phyloP scores from a whole-genome alignment of 2,329 filamentous ascomycete genomes.

The Ophiostoma sp. region DNA sequence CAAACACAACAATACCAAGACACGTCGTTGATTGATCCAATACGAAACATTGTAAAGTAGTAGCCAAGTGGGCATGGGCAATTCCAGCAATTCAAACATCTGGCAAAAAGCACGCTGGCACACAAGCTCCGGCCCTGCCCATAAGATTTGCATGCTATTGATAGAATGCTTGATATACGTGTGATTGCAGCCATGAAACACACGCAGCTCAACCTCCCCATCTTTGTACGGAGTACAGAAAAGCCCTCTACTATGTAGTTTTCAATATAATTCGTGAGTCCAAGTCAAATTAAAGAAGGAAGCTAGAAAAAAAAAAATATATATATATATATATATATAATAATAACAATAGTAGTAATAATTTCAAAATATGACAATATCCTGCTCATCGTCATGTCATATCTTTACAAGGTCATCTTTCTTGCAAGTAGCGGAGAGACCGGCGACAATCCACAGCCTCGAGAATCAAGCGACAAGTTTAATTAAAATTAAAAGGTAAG shows the following conservation, averaged over 20 bases:
- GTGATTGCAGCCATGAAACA: neutral
- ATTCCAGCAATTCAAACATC: conserved; percentile 3
- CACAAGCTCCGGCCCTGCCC: conserved; percentile 8
- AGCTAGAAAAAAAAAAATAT: neutral
- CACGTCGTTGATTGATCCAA: neutral
- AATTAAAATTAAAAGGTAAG: neutral
- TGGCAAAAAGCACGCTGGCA: no score
- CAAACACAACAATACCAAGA: neutral
- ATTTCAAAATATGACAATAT: neutral
- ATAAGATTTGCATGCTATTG: conserved; percentile 12
- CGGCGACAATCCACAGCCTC: conserved; percentile 13
- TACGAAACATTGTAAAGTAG: neutral
- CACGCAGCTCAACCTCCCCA: neutral
- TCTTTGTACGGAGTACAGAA: no score
- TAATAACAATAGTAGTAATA: no score
- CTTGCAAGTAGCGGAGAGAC: conserved; percentile 1
- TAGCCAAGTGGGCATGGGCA: neutral
- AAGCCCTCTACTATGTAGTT: no score
- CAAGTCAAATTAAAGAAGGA: neutral
- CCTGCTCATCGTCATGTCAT: neutral
- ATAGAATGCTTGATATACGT: conserved; percentile 7
- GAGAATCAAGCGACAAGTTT: conserved; percentile 1
- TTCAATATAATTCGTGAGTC: no score
- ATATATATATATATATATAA: no score
- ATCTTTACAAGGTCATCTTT: neutral